Conservation (phyloP, 441 rosid genomes). For the Erysimum pusillum region DNA sequence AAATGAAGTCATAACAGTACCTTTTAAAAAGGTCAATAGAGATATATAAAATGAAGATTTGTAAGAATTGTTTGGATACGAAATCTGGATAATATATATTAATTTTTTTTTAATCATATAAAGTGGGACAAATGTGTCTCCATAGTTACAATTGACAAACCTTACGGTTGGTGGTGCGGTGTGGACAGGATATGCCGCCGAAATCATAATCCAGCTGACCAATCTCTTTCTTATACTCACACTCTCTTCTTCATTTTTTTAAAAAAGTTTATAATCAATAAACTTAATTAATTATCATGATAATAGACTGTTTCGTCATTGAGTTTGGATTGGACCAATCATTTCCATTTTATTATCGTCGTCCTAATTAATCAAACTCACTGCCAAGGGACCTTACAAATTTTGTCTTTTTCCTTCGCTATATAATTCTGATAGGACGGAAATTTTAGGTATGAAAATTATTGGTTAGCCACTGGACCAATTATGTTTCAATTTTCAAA, state of each 20-base stretch:
- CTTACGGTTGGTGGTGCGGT: conserved; percentile 35
- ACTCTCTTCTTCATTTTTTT: background rate
- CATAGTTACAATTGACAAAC: conserved; percentile 3
- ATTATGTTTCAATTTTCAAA: background rate
- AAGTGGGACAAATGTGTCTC: conserved; percentile 29
- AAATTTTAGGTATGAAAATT: background rate
- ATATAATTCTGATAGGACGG: background rate
- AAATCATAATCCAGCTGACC: conserved; percentile 13
- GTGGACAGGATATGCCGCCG: conserved; percentile 44
- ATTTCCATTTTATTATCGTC: background rate
- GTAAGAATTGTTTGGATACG: conserved; percentile 21
- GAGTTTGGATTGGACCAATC: conserved; percentile 17
- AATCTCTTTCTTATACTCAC: conserved; percentile 6
- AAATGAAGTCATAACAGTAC: conserved; percentile 13
- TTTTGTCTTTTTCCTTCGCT: conserved; percentile 2
- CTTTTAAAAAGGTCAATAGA: conserved; percentile 1
- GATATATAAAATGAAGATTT: conserved; percentile 5
- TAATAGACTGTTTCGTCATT: conserved; percentile 13
- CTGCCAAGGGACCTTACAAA: conserved; percentile 2
- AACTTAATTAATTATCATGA: background rate
- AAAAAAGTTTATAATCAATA: background rate
- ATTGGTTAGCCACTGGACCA: background rate
- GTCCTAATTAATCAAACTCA: conserved; percentile 16
- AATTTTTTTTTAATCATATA: background rate
- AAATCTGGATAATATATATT: conserved; percentile 13